These are phyloP conservation scores for Aleurites moluccanus DNA, from an alignment of 441 rosid species.

Conservation along the genomic window DNA sequence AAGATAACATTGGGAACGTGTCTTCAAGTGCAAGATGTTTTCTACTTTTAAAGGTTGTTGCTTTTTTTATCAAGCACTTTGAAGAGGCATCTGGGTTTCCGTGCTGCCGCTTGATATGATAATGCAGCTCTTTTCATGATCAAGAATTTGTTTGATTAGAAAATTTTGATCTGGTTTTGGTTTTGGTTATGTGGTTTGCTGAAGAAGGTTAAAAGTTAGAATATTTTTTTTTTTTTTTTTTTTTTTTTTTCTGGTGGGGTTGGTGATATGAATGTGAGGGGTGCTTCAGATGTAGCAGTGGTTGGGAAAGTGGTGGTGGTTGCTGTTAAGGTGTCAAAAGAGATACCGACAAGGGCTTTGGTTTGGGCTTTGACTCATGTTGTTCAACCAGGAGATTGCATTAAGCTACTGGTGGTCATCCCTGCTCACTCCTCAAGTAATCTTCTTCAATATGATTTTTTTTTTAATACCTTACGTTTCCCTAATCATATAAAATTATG, in stretches of 20 bases:
- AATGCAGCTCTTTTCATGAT: conserved; percentile 18
- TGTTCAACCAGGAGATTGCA: conserved; percentile 92
- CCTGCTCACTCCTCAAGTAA: conserved; percentile 69
- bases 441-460: conserved; percentile 2
- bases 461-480: background rate
- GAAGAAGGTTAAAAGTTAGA: background rate
- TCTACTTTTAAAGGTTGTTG: conserved; percentile 8
- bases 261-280: conserved; percentile 46
- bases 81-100: no score
- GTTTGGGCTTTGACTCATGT: conserved; percentile 98
- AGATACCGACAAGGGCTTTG: conserved; percentile 76
- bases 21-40: conserved; percentile 47
- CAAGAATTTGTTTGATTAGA: conserved; percentile 15
- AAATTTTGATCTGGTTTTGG: conserved; percentile 35
- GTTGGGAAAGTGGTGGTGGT: conserved; percentile 88
- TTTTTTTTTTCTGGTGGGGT: background rate
- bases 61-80: conserved; percentile 8
- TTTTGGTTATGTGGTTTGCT: conserved; percentile 37
- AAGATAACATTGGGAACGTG: conserved; percentile 15
- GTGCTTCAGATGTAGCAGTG: conserved; percentile 41
- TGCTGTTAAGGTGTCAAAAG: conserved; percentile 89
- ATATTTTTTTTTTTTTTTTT: background rate
- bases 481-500: background rate
- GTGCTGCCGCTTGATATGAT: conserved; percentile 27
- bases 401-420: conserved; percentile 76